Percentiles rank a stretch among this genome's conserved stretches.
These are phyloP conservation scores for Trypanosoma grayi DNA, from an alignment of 208 protist species.

Conservation along the genomic window DNA sequence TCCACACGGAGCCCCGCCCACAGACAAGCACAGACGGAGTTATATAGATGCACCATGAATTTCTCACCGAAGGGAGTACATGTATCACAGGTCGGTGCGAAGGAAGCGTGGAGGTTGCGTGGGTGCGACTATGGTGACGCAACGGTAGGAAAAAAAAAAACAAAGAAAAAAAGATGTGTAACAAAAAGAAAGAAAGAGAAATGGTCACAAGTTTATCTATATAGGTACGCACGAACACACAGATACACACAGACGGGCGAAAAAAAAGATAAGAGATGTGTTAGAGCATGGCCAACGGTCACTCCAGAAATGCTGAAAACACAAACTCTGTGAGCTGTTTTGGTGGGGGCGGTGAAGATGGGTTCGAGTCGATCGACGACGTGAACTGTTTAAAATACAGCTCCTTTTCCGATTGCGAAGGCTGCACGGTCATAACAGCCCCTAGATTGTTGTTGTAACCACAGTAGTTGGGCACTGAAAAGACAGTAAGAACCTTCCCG, in stretches of 20 bases:
- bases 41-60: too few species aligned
- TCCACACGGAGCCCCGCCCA: too few species aligned
- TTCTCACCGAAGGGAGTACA: too few species aligned
- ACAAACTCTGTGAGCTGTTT: conserved; percentile 12
- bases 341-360: background rate
- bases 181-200: conserved; percentile 9
- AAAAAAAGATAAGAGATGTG: background rate
- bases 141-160: conserved; percentile 7
- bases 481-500: conserved; percentile 57
- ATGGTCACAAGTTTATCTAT: conserved; percentile 1
- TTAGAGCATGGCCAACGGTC: background rate
- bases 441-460: conserved; percentile 38
- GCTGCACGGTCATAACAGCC: conserved; percentile 31
- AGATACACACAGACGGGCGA: conserved; percentile 1
- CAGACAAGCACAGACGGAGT: too few species aligned
- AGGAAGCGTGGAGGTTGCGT: too few species aligned
- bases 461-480: conserved; percentile 80
- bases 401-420: conserved; percentile 15
- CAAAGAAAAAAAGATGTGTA: background rate
- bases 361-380: background rate
- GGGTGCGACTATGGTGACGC: background rate
- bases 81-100: too few species aligned
- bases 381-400: conserved; percentile 5
- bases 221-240: conserved; percentile 1
- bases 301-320: conserved; percentile 10